phyloP scores from a whole-genome alignment of 495 filamentous ascomycete species.

The Pyrenopolyporus hunteri region DNA sequence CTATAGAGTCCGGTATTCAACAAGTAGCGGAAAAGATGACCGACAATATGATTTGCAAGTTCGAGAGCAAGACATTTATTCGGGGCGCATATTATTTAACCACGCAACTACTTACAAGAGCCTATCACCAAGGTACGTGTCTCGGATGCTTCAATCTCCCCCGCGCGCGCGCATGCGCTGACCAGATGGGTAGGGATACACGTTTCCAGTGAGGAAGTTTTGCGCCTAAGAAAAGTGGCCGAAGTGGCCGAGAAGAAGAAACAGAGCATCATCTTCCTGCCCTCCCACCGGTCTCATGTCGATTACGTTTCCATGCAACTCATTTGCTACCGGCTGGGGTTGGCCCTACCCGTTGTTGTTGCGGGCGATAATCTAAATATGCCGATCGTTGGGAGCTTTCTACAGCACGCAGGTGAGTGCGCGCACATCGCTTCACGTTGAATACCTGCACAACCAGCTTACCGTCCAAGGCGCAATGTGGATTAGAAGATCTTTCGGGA shows the following conservation, averaged over 20 bases:
- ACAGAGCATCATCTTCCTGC: constrained; percentile 94
- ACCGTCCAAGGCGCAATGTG: constrained; percentile 79
- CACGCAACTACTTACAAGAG: constrained; percentile 86
- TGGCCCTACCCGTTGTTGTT: constrained; percentile 89
- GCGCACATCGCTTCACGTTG: background rate
- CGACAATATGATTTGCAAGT: constrained; percentile 98
- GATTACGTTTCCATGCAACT: constrained; percentile 94
- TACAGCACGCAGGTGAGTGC: constrained; percentile 82
- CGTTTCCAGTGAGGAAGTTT: constrained; percentile 90
- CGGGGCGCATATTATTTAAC: constrained; percentile 86
- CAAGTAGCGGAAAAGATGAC: constrained; percentile 85
- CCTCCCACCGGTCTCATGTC: constrained; percentile 91
- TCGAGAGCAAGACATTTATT: constrained; percentile 94
- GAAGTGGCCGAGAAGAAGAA: constrained; percentile 82
- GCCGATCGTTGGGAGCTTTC: constrained; percentile 83
- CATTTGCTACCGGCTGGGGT: constrained; percentile 90
- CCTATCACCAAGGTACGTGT: constrained; percentile 82
- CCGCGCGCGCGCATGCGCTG: background rate
- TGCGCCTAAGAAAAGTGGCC: constrained; percentile 79
- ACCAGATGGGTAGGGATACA: constrained; percentile 64
- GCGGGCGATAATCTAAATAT: constrained; percentile 97
- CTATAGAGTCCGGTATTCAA: constrained; percentile 59
- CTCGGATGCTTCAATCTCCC: background rate
- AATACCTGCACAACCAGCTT: background rate
- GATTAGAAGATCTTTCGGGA: constrained; percentile 90